Conservation (phyloP, 2,329 filamentous ascomycete species). For the Penicillium aurantiogriseum region DNA sequence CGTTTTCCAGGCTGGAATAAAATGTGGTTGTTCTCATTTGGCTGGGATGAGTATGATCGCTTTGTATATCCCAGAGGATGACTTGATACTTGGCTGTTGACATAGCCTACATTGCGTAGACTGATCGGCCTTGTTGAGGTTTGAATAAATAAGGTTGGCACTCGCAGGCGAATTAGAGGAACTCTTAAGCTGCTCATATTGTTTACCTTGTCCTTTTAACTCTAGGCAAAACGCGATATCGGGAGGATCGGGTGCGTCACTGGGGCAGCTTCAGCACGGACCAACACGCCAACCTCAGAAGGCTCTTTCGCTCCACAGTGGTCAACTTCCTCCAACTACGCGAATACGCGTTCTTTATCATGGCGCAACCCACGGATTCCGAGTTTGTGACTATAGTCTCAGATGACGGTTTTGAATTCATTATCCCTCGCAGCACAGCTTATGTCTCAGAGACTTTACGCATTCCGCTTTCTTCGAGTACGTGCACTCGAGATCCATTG, state of each 20-base stretch:
- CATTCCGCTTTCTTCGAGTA: conserved; percentile 63
- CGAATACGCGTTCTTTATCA: conserved; percentile 16
- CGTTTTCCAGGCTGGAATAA: conserved; percentile 20
- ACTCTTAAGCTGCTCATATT: not conserved
- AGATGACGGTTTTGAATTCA: conserved; percentile 63
- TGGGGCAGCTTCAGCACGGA: conserved; percentile 12
- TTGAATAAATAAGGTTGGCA: not conserved
- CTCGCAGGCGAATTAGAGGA: not conserved
- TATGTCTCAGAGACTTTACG: conserved; percentile 61
- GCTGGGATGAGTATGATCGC: conserved; percentile 12
- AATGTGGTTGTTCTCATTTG: not conserved
- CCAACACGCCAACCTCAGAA: conserved; percentile 7
- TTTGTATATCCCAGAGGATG: not conserved
- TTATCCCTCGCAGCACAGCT: conserved; percentile 60
- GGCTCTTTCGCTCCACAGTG: conserved; percentile 7
- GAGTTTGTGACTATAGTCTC: conserved; percentile 65
- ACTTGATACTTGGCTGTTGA: not conserved
- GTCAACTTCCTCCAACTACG: conserved; percentile 6
- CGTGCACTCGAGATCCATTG: conserved; percentile 21
- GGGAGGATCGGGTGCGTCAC: conserved; percentile 1
- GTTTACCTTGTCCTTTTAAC: not conserved
- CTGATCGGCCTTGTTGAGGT: not conserved
- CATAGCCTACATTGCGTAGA: not conserved
- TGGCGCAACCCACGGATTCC: conserved; percentile 26
- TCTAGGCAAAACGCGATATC: not conserved